Evolutionary conservation across 352 stramenopile species (phyloP).

Genomic region (Globisporangium solare): DNA sequence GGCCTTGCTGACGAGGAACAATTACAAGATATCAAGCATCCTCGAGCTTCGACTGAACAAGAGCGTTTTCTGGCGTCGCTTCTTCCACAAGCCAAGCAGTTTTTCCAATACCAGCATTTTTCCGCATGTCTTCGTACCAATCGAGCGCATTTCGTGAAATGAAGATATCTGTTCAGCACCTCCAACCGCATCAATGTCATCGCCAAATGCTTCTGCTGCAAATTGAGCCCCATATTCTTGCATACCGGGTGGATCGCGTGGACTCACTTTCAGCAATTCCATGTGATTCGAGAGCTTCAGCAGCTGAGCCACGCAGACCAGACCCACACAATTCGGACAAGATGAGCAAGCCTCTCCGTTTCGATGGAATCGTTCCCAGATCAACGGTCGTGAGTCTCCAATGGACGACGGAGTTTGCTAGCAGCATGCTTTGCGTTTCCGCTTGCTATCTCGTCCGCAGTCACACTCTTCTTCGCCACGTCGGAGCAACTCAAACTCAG

Average conservation of each 20-base stretch:
- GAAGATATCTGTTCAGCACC: conserved; percentile 52
- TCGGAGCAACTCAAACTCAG: conserved; percentile 65
- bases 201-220: conserved; percentile 49
- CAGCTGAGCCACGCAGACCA: conserved; percentile 67
- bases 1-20: conserved; percentile 66
- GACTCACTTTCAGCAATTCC: conserved; percentile 76
- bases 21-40: conserved; percentile 79
- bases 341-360: conserved; percentile 36
- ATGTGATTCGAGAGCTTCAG: conserved; percentile 80
- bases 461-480: conserved; percentile 58
- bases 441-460: conserved; percentile 52
- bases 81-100: conserved; percentile 57
- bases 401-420: conserved; percentile 38
- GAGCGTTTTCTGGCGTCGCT: conserved; percentile 57
- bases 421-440: conserved; percentile 59
- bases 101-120: conserved; percentile 82
- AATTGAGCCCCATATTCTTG: conserved; percentile 57
- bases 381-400: conserved; percentile 18
- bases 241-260: conserved; percentile 36
- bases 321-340: conserved; percentile 71
- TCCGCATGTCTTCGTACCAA: conserved; percentile 69
- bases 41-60: conserved; percentile 77
- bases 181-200: conserved; percentile 46
- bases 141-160: conserved; percentile 47
- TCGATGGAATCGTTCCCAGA: conserved; percentile 69